A percentile compares a stretch with the other conserved stretches of the same genome.
Evolutionary conservation across 768 basidiomycete species (phyloP).

Genomic region (Xerocomellus dryophilus): DNA sequence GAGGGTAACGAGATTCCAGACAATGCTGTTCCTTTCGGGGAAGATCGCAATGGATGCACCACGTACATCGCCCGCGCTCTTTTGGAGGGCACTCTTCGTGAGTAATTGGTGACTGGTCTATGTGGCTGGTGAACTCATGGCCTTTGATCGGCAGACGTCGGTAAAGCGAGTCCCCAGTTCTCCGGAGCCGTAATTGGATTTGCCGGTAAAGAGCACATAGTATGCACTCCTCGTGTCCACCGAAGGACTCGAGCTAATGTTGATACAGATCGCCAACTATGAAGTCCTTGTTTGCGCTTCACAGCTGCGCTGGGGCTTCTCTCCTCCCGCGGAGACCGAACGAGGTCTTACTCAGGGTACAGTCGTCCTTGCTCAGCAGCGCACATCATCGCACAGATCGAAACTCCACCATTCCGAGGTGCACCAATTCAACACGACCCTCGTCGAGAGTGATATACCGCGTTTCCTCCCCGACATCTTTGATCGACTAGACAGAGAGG

Average conservation of each 20-base stretch:
- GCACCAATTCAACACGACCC: constrained; percentile 26
- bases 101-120: neutral
- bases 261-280: constrained; percentile 28
- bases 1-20: constrained; percentile 33
- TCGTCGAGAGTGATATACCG: constrained; percentile 28
- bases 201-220: constrained; percentile 35
- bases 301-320: constrained; percentile 33
- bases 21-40: constrained; percentile 34
- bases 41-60: constrained; percentile 29
- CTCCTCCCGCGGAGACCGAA: constrained; percentile 15
- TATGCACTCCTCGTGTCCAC: constrained; percentile 8
- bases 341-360: constrained; percentile 25
- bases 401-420: constrained; percentile 6
- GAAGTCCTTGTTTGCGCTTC: constrained; percentile 38
- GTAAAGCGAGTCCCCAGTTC: constrained; percentile 33
- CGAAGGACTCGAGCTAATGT: neutral
- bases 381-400: neutral
- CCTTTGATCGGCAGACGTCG: constrained; percentile 28
- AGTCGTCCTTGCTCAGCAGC: constrained; percentile 30
- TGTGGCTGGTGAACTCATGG: neutral
- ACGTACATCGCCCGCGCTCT: constrained; percentile 32
- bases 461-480: constrained; percentile 21
- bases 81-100: constrained; percentile 31
- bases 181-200: constrained; percentile 32
- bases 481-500: constrained; percentile 21